Percentiles rank a stretch among this genome's conserved stretches.
Evolutionary conservation across 345 rosid species (phyloP).

Genomic region (Viola odorata): DNA sequence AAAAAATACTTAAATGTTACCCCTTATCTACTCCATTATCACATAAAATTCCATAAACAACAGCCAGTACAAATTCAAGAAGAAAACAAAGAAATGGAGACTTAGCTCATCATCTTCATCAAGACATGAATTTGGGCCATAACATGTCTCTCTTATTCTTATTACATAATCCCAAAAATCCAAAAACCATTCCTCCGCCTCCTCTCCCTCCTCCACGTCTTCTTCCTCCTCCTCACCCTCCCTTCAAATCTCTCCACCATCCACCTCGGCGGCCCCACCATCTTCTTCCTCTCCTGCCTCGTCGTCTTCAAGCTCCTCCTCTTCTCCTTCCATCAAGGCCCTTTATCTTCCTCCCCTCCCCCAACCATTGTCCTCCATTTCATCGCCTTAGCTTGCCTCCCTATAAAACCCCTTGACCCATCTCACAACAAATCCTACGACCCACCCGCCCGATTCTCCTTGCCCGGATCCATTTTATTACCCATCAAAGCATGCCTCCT

Average conservation of each 20-base stretch:
- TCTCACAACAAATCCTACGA: no score
- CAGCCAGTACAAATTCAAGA: no score
- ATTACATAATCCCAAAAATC: conserved; percentile 34
- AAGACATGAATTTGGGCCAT: conserved; percentile 42
- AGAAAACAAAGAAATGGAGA: conserved; percentile 12
- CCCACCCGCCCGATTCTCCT: neutral
- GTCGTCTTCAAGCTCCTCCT: conserved; percentile 65
- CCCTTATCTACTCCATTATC: no score
- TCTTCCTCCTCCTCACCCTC: conserved; percentile 39
- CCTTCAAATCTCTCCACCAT: conserved; percentile 37
- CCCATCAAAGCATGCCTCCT: conserved; percentile 4
- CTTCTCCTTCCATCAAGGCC: conserved; percentile 52
- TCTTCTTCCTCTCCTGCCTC: conserved; percentile 52
- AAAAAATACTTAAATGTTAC: no score
- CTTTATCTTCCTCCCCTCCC: conserved; percentile 35
- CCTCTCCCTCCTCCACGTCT: conserved; percentile 43
- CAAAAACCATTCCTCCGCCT: conserved; percentile 42
- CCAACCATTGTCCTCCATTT: conserved; percentile 40
- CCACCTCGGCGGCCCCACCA: conserved; percentile 28
- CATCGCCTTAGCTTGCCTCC: conserved; percentile 20
- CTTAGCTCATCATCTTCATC: conserved; percentile 23
- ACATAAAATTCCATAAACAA: no score
- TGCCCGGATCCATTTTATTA: conserved; percentile 10
- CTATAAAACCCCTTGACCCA: no score
- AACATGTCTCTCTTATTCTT: conserved; percentile 41